Percentiles rank a stretch among this genome's conserved stretches.
Conservation (phyloP, 306 rosid species). For the Fagus crenata region DNA sequence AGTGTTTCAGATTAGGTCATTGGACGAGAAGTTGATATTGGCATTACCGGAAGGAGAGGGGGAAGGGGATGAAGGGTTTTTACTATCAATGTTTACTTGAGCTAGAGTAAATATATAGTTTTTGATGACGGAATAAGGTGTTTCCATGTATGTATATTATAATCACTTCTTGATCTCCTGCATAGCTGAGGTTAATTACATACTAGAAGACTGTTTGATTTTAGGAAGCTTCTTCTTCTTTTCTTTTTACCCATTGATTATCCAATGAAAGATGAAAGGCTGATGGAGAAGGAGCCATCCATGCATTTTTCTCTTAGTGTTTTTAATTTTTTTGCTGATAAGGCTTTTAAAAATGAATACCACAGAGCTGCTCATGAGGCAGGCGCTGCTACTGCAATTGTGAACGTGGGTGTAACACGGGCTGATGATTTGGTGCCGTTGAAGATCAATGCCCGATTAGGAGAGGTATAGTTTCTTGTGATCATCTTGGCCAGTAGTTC, state of each 20-base stretch:
- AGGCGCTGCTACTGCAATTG: slow-evolving; percentile 87
- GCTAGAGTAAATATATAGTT: not conserved
- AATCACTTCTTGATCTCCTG: not conserved
- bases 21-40: not conserved
- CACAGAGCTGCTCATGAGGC: slow-evolving; percentile 83
- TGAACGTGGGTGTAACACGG: slow-evolving; percentile 75
- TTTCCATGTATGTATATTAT: not conserved
- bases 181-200: not conserved
- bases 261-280: not conserved
- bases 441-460: slow-evolving; percentile 84
- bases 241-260: not conserved
- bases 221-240: not conserved
- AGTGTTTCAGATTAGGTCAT: too few relatives aligned
- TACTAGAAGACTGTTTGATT: not conserved
- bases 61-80: not conserved
- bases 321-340: not conserved
- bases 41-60: not conserved
- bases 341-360: slow-evolving; percentile 17
- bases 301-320: not conserved
- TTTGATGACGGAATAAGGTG: not conserved
- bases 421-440: slow-evolving; percentile 85
- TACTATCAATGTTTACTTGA: not conserved
- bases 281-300: not conserved
- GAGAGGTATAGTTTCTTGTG: slow-evolving; percentile 59
- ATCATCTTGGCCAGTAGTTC: slow-evolving; percentile 10